phyloP scores from a whole-genome alignment of 768 basidiomycete species.

The Trichaptum fuscoviolaceum region DNA sequence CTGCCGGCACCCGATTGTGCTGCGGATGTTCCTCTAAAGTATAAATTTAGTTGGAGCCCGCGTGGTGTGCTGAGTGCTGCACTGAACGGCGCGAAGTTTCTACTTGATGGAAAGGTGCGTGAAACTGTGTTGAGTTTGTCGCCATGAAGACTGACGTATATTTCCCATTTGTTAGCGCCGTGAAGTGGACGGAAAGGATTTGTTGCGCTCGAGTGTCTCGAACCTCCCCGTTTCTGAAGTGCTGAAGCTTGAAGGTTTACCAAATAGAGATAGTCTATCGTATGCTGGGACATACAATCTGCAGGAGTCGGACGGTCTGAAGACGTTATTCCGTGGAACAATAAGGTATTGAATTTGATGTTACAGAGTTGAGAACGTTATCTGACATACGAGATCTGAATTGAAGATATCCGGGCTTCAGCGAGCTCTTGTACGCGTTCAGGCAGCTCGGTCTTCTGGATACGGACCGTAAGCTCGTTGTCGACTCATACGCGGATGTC shows the following conservation, averaged over 20 bases:
- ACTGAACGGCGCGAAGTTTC: constrained; percentile 64
- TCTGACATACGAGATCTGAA: constrained; percentile 2
- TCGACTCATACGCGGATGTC: background rate
- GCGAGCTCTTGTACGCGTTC: constrained; percentile 68
- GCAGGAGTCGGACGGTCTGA: constrained; percentile 33
- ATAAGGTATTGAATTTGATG: constrained; percentile 47
- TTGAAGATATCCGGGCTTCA: constrained; percentile 78
- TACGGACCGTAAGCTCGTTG: constrained; percentile 10
- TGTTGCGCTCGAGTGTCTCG: constrained; percentile 57
- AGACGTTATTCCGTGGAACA: constrained; percentile 80
- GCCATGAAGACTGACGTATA: background rate
- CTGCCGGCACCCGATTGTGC: constrained; percentile 71
- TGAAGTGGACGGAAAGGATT: constrained; percentile 43
- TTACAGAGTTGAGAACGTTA: background rate
- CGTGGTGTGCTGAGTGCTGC: constrained; percentile 81
- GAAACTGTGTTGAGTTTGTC: constrained; percentile 1
- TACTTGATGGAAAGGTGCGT: constrained; percentile 51
- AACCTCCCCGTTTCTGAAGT: constrained; percentile 60
- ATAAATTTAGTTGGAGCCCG: constrained; percentile 94
- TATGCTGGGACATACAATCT: constrained; percentile 68
- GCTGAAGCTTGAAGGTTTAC: constrained; percentile 72
- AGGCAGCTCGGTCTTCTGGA: constrained; percentile 59
- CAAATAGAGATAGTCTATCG: constrained; percentile 76
- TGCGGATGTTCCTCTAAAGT: constrained; percentile 63
- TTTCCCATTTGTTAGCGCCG: constrained; percentile 29